phyloP scores from a whole-genome alignment of 345 rosid genomes.

The Eucalyptus pumila region DNA sequence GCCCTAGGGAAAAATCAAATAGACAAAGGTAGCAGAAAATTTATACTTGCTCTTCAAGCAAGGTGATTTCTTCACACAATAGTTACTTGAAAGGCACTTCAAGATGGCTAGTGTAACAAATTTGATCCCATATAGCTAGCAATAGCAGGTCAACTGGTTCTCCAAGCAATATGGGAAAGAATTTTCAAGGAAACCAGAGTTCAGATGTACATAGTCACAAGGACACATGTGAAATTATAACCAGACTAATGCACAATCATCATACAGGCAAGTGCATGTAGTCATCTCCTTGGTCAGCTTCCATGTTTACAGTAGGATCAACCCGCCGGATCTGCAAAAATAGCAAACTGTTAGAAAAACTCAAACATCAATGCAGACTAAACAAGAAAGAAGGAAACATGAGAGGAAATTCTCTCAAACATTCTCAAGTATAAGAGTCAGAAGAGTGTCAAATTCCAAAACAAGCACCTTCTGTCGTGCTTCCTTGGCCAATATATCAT shows the following conservation, averaged over 20 bases:
- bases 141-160: neutral
- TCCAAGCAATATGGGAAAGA: neutral
- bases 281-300: slow-evolving; percentile 94
- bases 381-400: neutral
- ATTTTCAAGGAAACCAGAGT: neutral
- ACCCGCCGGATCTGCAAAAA: slow-evolving; percentile 67
- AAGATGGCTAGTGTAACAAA: neutral
- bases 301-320: slow-evolving; percentile 94
- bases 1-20: neutral
- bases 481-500: slow-evolving; percentile 78
- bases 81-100: neutral
- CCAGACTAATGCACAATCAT: neutral
- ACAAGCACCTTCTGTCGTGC: slow-evolving; percentile 59
- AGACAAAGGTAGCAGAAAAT: neutral
- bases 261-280: slow-evolving; percentile 86
- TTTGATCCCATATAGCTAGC: neutral
- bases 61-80: neutral
- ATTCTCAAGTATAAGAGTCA: neutral
- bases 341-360: neutral
- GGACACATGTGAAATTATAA: neutral
- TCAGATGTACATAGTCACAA: neutral
- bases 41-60: neutral
- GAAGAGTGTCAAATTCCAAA: neutral
- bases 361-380: neutral
- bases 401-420: neutral